Base-by-base conservation (phyloP, 2,329 filamentous ascomycete genomes). In the Fusarium tuaranense region DNA sequence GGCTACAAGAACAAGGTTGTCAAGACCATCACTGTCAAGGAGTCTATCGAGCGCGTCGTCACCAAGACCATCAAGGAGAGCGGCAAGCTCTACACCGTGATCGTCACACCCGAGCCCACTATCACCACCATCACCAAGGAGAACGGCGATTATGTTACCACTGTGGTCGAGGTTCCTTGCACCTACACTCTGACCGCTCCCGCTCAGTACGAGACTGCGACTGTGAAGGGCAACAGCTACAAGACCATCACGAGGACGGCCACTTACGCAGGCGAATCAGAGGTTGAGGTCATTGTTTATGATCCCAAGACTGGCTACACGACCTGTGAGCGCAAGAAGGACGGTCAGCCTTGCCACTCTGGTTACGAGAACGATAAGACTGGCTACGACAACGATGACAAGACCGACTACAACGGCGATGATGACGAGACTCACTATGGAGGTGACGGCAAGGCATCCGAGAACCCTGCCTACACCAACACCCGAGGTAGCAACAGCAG, bases 281-380 rank as follows among this genome's bases (percentile, higher is more conserved):
- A 81, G 20, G 78, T 83, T 30, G 78, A 83, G 46, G 76, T 81
- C 48, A 79, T 78, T 68, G 74, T 82, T 48, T 78, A 81, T 58
- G 77, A 83, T 65, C 78, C 78, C 39, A 73, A 74, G 66, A 82
- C 79, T 9, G 81, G 81, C 34, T 72, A 80, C 61, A 75, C 73
- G 7, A 76, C 68, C 10, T 82, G 81, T 75, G 75, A 63, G 68
- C 78, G 70, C 48, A 72, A 79, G 68, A 67, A 78, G 59, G 79
- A 76, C 38, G 80, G 80, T 2, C 65, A 74, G 38, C 76, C 79
- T 16, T 83, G 81, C 69, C 67, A 72, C 27, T 18, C 60, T 12
- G 59, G 59, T 30, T 66, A 71, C 38, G 58, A 70, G 57, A 59
- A 71, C 20, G 41, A 71, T 60, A 63, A 68, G 51, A 39, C 58